Conservation (phyloP, 192 early-diverging fungal species). For the Backusella westeae region DNA sequence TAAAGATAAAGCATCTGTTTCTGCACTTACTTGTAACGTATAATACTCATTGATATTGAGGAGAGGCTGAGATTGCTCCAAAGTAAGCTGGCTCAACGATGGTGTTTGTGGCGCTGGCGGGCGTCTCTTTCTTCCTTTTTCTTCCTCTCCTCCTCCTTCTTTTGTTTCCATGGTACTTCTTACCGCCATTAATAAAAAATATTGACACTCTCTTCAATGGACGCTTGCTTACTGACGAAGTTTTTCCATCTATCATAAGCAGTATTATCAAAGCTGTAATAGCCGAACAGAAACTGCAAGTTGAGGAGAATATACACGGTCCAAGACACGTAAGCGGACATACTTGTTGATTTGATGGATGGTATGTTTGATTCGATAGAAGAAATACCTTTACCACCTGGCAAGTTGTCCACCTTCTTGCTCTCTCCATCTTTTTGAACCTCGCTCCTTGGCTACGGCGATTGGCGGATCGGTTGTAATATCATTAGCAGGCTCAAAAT, state of each 20-base stretch:
- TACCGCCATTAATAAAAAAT: neutral
- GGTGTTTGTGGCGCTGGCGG: neutral
- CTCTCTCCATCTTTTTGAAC: no score
- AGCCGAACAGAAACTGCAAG: neutral
- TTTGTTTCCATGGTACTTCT: neutral
- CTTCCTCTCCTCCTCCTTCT: neutral
- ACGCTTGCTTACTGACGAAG: neutral
- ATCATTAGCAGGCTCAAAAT: no score
- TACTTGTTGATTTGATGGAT: no score
- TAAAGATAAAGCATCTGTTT: neutral
- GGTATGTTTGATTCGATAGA: no score
- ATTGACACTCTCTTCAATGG: neutral
- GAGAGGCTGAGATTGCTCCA: neutral
- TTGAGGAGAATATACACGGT: neutral
- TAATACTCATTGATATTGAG: neutral
- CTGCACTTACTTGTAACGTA: neutral
- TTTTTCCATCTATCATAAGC: neutral
- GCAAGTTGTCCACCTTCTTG: no score
- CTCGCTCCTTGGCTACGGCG: no score
- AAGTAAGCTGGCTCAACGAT: no score
- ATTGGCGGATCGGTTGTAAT: no score
- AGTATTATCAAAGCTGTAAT: neutral
- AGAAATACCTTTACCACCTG: no score
- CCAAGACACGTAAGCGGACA: no score
- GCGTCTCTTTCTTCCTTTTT: neutral